Evolutionary conservation across 352 stramenopile genomes (phyloP).

Genomic region (Bremia lactucae): DNA sequence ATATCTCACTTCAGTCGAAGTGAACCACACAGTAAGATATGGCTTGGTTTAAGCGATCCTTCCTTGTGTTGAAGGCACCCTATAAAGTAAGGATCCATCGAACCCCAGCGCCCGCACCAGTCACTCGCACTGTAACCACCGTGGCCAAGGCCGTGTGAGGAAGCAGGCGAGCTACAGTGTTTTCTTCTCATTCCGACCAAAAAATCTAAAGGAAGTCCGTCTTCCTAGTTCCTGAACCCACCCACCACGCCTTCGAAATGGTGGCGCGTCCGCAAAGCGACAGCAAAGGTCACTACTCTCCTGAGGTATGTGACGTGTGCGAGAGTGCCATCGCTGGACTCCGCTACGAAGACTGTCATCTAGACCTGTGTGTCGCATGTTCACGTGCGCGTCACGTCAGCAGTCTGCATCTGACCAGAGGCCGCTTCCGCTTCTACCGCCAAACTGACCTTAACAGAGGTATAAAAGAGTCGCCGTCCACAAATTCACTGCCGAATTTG

Average conservation of each 20-base stretch:
- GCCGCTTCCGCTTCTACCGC: conserved; percentile 21
- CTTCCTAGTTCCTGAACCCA: not conserved
- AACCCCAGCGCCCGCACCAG: conserved; percentile 11
- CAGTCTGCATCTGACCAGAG: conserved; percentile 30
- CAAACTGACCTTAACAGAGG: conserved; percentile 1
- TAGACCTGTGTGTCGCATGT: conserved; percentile 36
- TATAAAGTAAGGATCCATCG: conserved; percentile 12
- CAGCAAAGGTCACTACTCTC: conserved; percentile 6
- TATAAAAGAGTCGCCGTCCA: conserved; percentile 17
- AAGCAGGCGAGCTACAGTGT: conserved; percentile 9
- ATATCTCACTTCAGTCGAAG: conserved; percentile 5
- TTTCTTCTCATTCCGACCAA: conserved; percentile 12
- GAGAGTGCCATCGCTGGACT: conserved; percentile 13
- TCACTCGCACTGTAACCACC: conserved; percentile 20
- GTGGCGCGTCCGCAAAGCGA: conserved; percentile 1
- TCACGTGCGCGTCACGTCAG: conserved; percentile 30
- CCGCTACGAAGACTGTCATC: conserved; percentile 33
- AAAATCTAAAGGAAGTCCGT: conserved; percentile 6
- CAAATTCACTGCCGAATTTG: conserved; percentile 17
- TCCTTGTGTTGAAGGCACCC: conserved; percentile 11
- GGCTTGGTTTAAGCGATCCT: conserved; percentile 12
- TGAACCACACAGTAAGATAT: conserved; percentile 8
- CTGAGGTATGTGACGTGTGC: conserved; percentile 40
- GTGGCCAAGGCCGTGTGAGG: conserved; percentile 2
- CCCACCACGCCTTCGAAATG: conserved; percentile 3